A percentile compares a stretch with the other conserved stretches of the same genome.
These are phyloP conservation scores for Colletotrichum plurivorum DNA, from an alignment of 2,329 filamentous ascomycete genomes.

Conservation along the genomic window DNA sequence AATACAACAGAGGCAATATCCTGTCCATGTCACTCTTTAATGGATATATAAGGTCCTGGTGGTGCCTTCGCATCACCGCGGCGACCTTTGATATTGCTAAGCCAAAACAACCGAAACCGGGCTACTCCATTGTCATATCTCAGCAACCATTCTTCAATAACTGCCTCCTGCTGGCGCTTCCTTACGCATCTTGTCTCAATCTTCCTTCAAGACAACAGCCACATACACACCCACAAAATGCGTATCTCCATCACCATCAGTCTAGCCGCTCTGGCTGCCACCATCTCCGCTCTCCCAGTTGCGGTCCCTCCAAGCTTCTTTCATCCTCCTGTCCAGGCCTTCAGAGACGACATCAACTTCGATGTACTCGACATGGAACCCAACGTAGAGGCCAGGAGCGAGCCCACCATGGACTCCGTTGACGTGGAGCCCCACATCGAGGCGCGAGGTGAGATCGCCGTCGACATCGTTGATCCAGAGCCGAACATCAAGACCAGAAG, in stretches of 20 bases:
- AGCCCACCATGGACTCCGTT: neutral
- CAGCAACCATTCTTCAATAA: neutral
- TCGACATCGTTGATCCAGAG: neutral
- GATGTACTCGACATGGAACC: neutral
- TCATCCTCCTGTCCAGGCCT: neutral
- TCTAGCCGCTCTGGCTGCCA: neutral
- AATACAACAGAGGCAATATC: too few species aligned
- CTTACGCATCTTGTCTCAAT: too few species aligned
- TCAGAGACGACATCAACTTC: neutral
- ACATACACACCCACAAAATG: slow-evolving; percentile 1
- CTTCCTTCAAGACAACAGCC: neutral
- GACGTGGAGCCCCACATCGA: neutral
- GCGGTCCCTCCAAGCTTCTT: neutral
- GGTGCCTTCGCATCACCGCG: neutral
- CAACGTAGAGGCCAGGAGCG: neutral
- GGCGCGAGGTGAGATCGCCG: neutral
- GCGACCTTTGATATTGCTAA: neutral
- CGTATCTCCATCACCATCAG: neutral
- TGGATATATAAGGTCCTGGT: neutral
- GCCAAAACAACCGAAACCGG: too few species aligned
- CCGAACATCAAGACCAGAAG: neutral
- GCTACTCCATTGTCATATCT: neutral
- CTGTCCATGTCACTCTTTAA: neutral
- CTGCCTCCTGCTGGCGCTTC: neutral
- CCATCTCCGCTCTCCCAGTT: neutral